Evolutionary conservation across 2,329 filamentous ascomycete genomes (phyloP).

Genomic region (Talaromyces sp.): DNA sequence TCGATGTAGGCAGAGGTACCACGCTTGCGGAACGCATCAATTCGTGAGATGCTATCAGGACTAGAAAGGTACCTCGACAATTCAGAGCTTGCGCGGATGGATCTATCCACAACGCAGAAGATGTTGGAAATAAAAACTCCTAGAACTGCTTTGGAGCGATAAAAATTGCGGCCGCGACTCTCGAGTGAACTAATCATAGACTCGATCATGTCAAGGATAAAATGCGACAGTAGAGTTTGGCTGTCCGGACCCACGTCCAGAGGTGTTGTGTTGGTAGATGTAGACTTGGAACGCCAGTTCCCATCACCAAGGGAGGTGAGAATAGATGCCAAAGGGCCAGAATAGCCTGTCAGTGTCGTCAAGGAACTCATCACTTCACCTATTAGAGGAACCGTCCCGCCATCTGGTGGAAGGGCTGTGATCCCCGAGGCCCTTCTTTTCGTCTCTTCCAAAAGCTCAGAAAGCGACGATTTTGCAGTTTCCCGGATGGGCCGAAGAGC

Average conservation of each 20-base stretch:
- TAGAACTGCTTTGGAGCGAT: conserved; percentile 71
- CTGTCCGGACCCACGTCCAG: conserved; percentile 89
- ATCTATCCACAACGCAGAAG: conserved; percentile 74
- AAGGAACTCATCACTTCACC: conserved; percentile 80
- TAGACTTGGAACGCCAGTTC: conserved; percentile 66
- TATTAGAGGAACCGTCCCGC: conserved; percentile 69
- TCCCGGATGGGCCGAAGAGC: conserved; percentile 85
- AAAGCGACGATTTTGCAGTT: conserved; percentile 80
- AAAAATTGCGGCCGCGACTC: conserved; percentile 62
- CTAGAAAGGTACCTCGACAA: conserved; percentile 62
- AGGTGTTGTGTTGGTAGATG: conserved; percentile 61
- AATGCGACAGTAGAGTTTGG: conserved; percentile 79
- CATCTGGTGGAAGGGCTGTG: conserved; percentile 68
- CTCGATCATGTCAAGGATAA: conserved; percentile 84
- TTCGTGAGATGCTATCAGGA: conserved; percentile 56
- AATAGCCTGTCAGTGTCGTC: conserved; percentile 79
- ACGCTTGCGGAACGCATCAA: conserved; percentile 85
- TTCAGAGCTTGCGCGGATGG: conserved; percentile 70
- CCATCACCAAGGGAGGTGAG: conserved; percentile 89
- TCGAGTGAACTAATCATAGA: conserved; percentile 70
- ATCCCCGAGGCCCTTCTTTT: conserved; percentile 62
- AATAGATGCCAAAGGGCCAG: conserved; percentile 79
- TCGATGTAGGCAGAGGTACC: conserved; percentile 76
- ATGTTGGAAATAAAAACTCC: conserved; percentile 91
- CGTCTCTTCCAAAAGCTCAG: conserved; percentile 77